phyloP scores from a whole-genome alignment of 108 stramenopile species.

The Epithemia pelagica region DNA sequence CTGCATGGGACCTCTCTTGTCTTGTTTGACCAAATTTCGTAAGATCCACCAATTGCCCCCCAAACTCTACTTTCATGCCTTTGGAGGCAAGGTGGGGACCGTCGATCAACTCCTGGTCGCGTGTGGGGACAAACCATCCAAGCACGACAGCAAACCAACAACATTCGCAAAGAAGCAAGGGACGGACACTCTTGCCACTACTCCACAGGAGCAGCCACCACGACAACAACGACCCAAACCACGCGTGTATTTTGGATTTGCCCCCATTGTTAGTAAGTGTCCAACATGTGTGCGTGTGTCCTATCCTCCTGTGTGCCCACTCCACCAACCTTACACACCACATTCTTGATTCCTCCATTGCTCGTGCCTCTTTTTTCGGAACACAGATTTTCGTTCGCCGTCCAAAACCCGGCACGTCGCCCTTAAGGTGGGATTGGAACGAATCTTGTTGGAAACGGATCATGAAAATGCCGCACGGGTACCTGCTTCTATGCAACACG shows the following conservation, averaged over 20 bases:
- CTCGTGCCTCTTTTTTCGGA: neutral
- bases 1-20: slow-evolving; percentile 59
- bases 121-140: slow-evolving; percentile 27
- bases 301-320: too few species aligned
- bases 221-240: too few species aligned
- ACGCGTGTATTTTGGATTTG: slow-evolving; percentile 78
- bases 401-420: slow-evolving; percentile 59
- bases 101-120: slow-evolving; percentile 54
- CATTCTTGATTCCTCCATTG: too few species aligned
- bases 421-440: slow-evolving; percentile 57
- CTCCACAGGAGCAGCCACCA: too few species aligned
- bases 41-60: slow-evolving; percentile 44
- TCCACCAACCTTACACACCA: too few species aligned
- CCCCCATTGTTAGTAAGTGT: slow-evolving; percentile 42
- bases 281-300: neutral
- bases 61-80: slow-evolving; percentile 83
- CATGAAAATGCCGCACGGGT: slow-evolving; percentile 61
- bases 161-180: neutral
- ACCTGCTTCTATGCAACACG: slow-evolving; percentile 32
- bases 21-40: slow-evolving; percentile 30
- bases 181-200: neutral
- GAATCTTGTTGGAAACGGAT: slow-evolving; percentile 79
- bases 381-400: slow-evolving; percentile 52
- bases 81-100: slow-evolving; percentile 68
- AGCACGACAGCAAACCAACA: too few species aligned